Evolutionary conservation across 768 basidiomycete species (phyloP), one percentile per base, ranked within the genome.

Genomic region (Dendrothele bispora): DNA sequence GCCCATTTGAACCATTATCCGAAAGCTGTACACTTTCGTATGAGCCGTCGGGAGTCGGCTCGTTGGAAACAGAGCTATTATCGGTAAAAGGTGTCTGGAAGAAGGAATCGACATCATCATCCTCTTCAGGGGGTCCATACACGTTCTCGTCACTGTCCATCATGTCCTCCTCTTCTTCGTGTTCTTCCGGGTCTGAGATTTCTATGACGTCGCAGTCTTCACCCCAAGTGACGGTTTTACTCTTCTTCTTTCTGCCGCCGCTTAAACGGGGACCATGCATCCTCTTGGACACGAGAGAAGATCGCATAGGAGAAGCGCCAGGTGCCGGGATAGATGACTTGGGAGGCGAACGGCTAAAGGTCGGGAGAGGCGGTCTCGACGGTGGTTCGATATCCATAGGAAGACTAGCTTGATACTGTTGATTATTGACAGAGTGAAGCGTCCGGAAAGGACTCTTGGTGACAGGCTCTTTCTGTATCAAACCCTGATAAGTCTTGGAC

Each of bases 201-300:
- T 91, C 89, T 25, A 91, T 64, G 10, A 94, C 89, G 51, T 93
- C 90, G 54, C 86, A 88, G 10, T 81, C 76, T 52, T 88, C 85
- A 61, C 85, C 78, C 49, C 88, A 94, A 1, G 81, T 87, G 22
- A 94, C 91, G 0, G 81, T 91, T 63, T 91, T 92, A 51, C 86
- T 65, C 24, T 80, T 74, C 55, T 80, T 78, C 18, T 80, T 74
- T 57, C 59, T 74, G 1, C 69, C 66, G 41, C 71, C 75, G 45
- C 74, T 80, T 3, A 78, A 67, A 25, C 90, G 84, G 4, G 90
- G 90, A 2, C 91, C 90, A 55, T 86, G 85, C 54, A 90, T 75
- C 28, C 87, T 79, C 53, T 79, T 80, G 1, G 83, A 85, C 22
- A 87, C 84, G 15, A 89, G 78, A 1, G 82, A 83, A 3, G 87